Conservation (phyloP, 306 rosid species). For the Casuarina equisetifolia region DNA sequence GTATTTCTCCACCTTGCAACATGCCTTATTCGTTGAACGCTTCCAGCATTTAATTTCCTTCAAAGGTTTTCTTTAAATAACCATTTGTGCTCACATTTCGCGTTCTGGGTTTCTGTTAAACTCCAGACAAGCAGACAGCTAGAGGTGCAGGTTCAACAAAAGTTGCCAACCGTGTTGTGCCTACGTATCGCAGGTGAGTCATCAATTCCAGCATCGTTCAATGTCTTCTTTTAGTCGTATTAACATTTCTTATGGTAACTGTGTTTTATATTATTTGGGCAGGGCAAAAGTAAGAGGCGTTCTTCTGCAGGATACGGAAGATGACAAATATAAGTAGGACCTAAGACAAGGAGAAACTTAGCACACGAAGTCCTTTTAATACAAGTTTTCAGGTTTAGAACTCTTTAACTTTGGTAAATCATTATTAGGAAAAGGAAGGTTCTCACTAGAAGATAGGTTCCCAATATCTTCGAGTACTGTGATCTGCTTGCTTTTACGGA, state of each 20-base stretch:
- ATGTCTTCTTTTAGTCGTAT: not conserved
- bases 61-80: not conserved
- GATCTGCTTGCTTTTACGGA: not conserved
- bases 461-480: not conserved
- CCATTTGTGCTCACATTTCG: not conserved
- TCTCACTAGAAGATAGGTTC: not conserved
- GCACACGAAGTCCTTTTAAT: slow-evolving; percentile 11
- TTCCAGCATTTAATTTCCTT: not conserved
- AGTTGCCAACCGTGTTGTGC: slow-evolving; percentile 60
- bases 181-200: slow-evolving; percentile 62
- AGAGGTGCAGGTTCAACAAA: slow-evolving; percentile 37
- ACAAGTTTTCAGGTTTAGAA: not conserved
- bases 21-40: not conserved
- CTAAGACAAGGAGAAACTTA: not conserved
- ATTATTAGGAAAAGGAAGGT: not conserved
- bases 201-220: not conserved
- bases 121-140: slow-evolving; percentile 48
- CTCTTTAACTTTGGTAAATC: not conserved
- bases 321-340: slow-evolving; percentile 33
- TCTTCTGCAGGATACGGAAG: slow-evolving; percentile 57
- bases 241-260: not conserved
- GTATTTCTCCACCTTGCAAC: not conserved
- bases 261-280: slow-evolving; percentile 26
- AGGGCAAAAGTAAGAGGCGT: slow-evolving; percentile 82
- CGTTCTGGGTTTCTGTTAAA: slow-evolving; percentile 1